phyloP scores from a whole-genome alignment of 352 stramenopile species.

The Phytophthora fragariae region DNA sequence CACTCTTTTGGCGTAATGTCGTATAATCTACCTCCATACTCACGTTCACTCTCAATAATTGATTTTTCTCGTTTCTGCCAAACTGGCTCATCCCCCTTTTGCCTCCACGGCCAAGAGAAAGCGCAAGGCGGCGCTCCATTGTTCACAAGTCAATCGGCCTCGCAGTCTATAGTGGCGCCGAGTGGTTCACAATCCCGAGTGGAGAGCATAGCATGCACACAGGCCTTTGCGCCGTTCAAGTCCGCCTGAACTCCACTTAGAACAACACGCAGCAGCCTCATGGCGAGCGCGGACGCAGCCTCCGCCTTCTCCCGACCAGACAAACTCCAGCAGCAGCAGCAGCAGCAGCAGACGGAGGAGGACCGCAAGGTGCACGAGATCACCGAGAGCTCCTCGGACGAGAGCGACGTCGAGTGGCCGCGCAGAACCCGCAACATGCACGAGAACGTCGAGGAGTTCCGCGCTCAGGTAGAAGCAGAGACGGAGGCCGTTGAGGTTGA shows the following conservation, averaged over 20 bases:
- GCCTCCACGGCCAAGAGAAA: not conserved
- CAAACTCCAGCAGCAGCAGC: not conserved
- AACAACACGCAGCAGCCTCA: constrained; percentile 5
- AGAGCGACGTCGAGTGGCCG: constrained; percentile 34
- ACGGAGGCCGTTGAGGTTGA: not conserved
- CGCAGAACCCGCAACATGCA: not conserved
- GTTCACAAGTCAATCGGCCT: not conserved
- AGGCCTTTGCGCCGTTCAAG: constrained; percentile 27
- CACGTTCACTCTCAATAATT: not conserved
- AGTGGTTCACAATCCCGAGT: constrained; percentile 35
- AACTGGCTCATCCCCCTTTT: constrained; percentile 29
- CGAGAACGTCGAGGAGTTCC: not conserved
- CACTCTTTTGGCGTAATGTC: too few species aligned
- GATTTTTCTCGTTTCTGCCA: not conserved
- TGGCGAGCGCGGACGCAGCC: constrained; percentile 20
- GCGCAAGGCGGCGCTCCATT: not conserved
- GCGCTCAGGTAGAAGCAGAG: not conserved
- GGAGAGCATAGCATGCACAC: constrained; percentile 33
- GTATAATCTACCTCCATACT: not conserved
- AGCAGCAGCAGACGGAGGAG: constrained; percentile 1
- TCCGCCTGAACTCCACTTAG: constrained; percentile 1
- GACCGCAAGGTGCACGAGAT: constrained; percentile 40
- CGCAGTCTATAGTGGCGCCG: constrained; percentile 19
- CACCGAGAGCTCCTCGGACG: constrained; percentile 52
- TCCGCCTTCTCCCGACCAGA: not conserved